phyloP scores from a whole-genome alignment of 2,329 filamentous ascomycete species.

The Amauroascus verrucosus region DNA sequence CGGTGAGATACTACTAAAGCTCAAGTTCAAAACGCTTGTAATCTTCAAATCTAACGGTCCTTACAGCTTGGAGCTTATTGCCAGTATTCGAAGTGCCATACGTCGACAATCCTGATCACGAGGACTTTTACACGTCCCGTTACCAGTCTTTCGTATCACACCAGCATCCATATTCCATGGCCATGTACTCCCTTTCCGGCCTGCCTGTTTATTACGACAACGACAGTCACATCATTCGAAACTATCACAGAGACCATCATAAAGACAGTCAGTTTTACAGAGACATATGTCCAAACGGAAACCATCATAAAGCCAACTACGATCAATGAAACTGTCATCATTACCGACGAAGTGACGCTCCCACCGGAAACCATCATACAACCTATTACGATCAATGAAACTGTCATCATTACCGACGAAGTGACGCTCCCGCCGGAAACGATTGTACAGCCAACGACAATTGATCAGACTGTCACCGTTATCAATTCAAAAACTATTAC shows the following conservation, averaged over 20 bases:
- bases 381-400: slow-evolving; percentile 16
- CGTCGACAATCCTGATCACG: slow-evolving; percentile 2
- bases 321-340: not conserved
- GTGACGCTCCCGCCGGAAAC: slow-evolving; percentile 1
- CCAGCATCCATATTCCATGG: not conserved
- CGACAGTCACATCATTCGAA: not conserved
- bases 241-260: not conserved
- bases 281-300: not conserved
- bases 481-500: slow-evolving; percentile 21
- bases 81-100: not conserved
- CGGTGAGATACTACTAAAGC: not conserved
- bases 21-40: too few species aligned
- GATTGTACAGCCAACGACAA: not conserved
- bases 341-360: slow-evolving; percentile 6
- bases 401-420: slow-evolving; percentile 15
- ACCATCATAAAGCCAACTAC: not conserved
- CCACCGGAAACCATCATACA: slow-evolving; percentile 6
- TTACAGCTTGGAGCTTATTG: not conserved
- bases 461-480: slow-evolving; percentile 20
- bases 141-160: not conserved
- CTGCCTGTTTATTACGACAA: not conserved
- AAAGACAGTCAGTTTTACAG: not conserved
- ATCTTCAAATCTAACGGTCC: not conserved
- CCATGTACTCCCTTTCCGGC: not conserved
- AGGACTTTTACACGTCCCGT: not conserved